Conservation (phyloP, 2,329 filamentous ascomycete genomes). For the Pseudogymnoascus sp. region DNA sequence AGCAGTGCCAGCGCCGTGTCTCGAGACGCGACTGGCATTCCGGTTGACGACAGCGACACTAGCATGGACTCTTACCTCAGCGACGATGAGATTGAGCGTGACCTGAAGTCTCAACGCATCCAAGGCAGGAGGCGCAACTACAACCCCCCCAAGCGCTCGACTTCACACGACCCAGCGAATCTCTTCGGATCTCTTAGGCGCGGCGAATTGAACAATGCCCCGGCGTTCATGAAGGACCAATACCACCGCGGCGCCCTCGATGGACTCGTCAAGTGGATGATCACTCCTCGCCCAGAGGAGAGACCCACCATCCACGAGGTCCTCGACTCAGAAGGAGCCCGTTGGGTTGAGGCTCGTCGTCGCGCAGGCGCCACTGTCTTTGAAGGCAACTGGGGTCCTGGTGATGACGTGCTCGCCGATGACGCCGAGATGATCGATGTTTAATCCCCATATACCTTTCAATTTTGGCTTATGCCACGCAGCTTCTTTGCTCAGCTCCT, state of each 20-base stretch:
- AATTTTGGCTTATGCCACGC: constrained; percentile 2
- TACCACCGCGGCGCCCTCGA: constrained; percentile 69
- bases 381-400: constrained; percentile 91
- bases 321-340: constrained; percentile 62
- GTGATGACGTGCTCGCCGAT: constrained; percentile 36
- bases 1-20: constrained; percentile 62
- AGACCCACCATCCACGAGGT: constrained; percentile 71
- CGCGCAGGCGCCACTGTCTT: constrained; percentile 88
- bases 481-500: constrained; percentile 1
- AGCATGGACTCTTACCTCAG: constrained; percentile 28
- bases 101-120: constrained; percentile 32
- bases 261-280: constrained; percentile 79
- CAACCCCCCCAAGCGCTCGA: constrained; percentile 23
- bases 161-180: constrained; percentile 28
- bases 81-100: constrained; percentile 32
- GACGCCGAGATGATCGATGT: constrained; percentile 33
- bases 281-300: constrained; percentile 61
- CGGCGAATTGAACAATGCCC: constrained; percentile 60
- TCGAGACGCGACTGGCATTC: constrained; percentile 68
- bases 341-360: constrained; percentile 70
- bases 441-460: constrained; percentile 15
- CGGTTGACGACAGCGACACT: constrained; percentile 35
- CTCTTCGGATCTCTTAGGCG: constrained; percentile 33
- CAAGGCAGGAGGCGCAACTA: constrained; percentile 24
- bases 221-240: constrained; percentile 80